Percentiles rank a stretch among this genome's conserved stretches.
phyloP scores from a whole-genome alignment of 2,329 filamentous ascomycete genomes.

The Epichloe amarillans region DNA sequence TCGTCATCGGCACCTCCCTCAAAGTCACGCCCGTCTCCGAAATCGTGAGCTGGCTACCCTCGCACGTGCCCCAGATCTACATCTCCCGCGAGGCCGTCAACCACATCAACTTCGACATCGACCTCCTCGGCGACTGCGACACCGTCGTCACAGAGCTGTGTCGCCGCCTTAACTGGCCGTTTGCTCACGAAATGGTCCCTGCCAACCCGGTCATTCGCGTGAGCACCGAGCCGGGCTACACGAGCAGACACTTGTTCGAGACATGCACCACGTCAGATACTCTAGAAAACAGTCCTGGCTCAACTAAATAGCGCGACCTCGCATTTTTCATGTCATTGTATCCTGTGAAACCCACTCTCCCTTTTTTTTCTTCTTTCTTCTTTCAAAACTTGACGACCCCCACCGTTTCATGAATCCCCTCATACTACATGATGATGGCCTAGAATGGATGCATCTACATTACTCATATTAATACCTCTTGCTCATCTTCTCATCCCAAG shows the following conservation, averaged over 20 bases:
- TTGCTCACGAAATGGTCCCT: constrained; percentile 76
- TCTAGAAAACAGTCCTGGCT: background rate
- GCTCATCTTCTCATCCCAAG: no score
- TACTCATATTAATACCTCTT: no score
- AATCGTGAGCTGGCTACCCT: constrained; percentile 67
- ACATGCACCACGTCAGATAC: background rate
- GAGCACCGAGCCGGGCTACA: constrained; percentile 20
- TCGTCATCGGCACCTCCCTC: constrained; percentile 91
- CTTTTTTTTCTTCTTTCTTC: no score
- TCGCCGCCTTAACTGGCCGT: constrained; percentile 64
- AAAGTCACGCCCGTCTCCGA: constrained; percentile 94
- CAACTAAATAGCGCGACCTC: background rate
- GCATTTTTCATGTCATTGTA: no score
- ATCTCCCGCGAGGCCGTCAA: constrained; percentile 72
- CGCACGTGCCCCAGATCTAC: constrained; percentile 79
- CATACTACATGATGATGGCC: no score
- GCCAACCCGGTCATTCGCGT: constrained; percentile 48
- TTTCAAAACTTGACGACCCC: no score
- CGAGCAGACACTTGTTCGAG: constrained; percentile 26
- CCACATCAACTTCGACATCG: constrained; percentile 93
- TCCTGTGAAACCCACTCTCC: no score
- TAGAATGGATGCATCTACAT: no score
- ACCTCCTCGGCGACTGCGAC: constrained; percentile 91
- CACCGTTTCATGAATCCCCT: no score
- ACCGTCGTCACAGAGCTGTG: constrained; percentile 79